Evolutionary conservation across 140 eudicot species (phyloP).

Genomic region (Anethum foeniculum): DNA sequence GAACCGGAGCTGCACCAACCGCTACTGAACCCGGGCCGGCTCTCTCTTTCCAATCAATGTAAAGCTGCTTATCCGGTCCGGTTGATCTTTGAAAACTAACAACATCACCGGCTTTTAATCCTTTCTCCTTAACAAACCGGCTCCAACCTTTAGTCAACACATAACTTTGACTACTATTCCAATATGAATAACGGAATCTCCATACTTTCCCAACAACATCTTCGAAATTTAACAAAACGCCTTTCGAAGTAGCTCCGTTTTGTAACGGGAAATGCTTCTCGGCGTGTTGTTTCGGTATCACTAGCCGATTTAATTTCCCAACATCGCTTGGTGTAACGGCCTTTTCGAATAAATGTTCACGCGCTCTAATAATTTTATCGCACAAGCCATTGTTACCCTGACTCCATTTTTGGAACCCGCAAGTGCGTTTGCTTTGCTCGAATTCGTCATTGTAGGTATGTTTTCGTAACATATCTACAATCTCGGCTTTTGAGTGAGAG

Average conservation of each 20-base stretch:
- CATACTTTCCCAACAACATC: conserved; percentile 71
- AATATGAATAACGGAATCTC: conserved; percentile 86
- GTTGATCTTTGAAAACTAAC: conserved; percentile 70
- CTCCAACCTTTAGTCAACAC: conserved; percentile 98
- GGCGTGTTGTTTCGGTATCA: conserved; percentile 90
- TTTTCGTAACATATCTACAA: conserved; percentile 88
- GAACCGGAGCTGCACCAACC: conserved; percentile 36
- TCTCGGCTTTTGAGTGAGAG: conserved; percentile 75
- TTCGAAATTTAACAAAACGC: conserved; percentile 72
- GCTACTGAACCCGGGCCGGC: conserved; percentile 17
- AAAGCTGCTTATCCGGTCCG: conserved; percentile 65
- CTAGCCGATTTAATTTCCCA: conserved; percentile 81
- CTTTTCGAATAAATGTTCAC: conserved; percentile 70
- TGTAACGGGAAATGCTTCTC: conserved; percentile 89
- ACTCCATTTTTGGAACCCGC: conserved; percentile 7
- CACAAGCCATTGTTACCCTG: conserved; percentile 20
- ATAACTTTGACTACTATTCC: conserved; percentile 94
- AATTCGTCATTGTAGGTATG: conserved; percentile 87
- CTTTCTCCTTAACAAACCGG: conserved; percentile 90
- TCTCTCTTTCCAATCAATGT: conserved; percentile 65
- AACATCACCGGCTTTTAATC: conserved; percentile 70
- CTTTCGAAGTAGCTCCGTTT: conserved; percentile 52
- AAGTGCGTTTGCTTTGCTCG: conserved; percentile 55
- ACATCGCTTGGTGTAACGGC: conserved; percentile 93
- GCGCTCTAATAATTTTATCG: conserved; percentile 23